Conservation (phyloP, 768 basidiomycete species). For the Dictyophora rubrovolvata region DNA sequence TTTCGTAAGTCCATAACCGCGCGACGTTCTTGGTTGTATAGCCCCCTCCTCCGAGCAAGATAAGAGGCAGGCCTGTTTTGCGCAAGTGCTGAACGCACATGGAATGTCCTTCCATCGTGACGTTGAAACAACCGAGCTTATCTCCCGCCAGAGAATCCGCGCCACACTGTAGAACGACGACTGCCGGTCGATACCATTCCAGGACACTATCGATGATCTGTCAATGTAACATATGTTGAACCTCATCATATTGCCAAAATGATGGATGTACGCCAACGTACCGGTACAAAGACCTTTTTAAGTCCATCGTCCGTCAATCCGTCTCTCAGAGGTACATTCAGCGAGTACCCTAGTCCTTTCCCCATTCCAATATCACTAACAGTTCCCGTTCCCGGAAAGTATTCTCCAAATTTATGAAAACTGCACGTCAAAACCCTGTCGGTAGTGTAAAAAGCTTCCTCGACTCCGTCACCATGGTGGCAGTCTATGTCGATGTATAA, state of each 20-base stretch:
- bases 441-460: constrained; percentile 97
- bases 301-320: constrained; percentile 89
- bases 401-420: constrained; percentile 97
- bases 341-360: constrained; percentile 76
- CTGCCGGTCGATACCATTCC: constrained; percentile 81
- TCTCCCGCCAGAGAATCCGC: constrained; percentile 93
- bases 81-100: constrained; percentile 83
- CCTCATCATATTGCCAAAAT: not conserved
- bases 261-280: constrained; percentile 27
- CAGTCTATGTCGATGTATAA: constrained; percentile 98
- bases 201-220: constrained; percentile 79
- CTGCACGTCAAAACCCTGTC: constrained; percentile 96
- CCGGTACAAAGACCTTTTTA: constrained; percentile 83
- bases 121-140: constrained; percentile 91
- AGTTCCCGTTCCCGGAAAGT: constrained; percentile 83
- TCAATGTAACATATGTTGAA: not conserved
- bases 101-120: constrained; percentile 93
- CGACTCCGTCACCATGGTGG: constrained; percentile 97
- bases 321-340: constrained; percentile 92
- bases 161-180: constrained; percentile 88
- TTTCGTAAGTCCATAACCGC: constrained; percentile 93
- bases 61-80: constrained; percentile 72
- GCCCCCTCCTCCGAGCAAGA: constrained; percentile 90
- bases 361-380: constrained; percentile 79
- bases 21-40: constrained; percentile 98